Conservation (phyloP, 2,329 filamentous ascomycete species). For the Curvularia spicifera region DNA sequence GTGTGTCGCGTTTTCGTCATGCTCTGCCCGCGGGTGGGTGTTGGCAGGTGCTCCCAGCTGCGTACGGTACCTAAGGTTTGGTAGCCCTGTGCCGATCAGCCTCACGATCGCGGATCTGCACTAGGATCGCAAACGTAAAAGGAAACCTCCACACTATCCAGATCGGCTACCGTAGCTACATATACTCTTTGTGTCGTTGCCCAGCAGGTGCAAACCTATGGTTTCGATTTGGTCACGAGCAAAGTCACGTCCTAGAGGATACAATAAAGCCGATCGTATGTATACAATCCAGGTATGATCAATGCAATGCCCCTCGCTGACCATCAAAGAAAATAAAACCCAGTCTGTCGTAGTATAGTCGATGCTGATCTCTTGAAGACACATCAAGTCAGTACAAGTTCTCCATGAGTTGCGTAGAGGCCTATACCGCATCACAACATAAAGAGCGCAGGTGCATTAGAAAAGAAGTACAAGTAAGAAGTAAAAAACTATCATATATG, state of each 20-base stretch:
- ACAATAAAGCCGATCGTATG: not conserved
- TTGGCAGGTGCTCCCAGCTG: not conserved
- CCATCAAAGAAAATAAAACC: no score
- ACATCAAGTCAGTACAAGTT: no score
- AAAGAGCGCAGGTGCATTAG: no score
- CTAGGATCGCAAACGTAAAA: not conserved
- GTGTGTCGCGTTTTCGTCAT: not conserved
- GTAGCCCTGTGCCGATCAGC: conserved; percentile 5
- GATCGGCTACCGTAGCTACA: not conserved
- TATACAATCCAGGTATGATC: no score
- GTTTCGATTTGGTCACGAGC: not conserved
- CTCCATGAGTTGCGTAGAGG: no score
- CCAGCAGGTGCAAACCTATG: no score
- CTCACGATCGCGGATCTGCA: conserved; percentile 1
- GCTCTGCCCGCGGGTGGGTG: not conserved
- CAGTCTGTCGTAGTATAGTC: no score
- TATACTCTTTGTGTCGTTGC: not conserved
- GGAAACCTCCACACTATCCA: not conserved
- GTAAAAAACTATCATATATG: not conserved
- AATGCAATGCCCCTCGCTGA: no score
- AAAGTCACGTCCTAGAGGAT: not conserved
- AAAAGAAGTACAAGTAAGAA: not conserved
- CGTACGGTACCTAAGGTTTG: not conserved
- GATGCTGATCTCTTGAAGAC: no score
- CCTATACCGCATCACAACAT: no score